Evolutionary conservation across 495 filamentous ascomycete genomes (phyloP).

Genomic region (Neurospora tetrasperma): DNA sequence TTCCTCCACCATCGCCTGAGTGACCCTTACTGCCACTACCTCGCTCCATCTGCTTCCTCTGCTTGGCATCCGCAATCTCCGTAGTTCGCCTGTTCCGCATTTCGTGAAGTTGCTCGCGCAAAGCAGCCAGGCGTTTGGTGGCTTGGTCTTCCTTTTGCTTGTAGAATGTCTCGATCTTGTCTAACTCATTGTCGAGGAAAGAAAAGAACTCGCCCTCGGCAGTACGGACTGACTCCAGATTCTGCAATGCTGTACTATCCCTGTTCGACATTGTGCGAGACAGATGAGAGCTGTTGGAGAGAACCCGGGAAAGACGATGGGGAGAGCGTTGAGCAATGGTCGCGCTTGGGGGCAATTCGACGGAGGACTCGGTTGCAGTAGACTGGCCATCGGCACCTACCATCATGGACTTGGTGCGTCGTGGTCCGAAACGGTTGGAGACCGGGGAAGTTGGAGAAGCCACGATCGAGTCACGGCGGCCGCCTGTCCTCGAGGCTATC

Average conservation of each 20-base stretch:
- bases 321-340: constrained; percentile 11
- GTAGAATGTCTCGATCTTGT: constrained; percentile 82
- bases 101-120: constrained; percentile 74
- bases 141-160: constrained; percentile 72
- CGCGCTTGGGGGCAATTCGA: constrained; percentile 7
- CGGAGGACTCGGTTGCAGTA: constrained; percentile 1
- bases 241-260: constrained; percentile 23
- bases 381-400: constrained; percentile 4
- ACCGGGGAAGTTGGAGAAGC: constrained; percentile 2
- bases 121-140: constrained; percentile 51
- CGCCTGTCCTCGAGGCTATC: constrained; percentile 36
- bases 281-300: constrained; percentile 15
- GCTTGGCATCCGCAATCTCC: constrained; percentile 47
- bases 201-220: constrained; percentile 67
- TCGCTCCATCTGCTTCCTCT: constrained; percentile 15
- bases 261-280: constrained; percentile 13
- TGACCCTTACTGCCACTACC: constrained; percentile 4
- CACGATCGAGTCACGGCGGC: background rate
- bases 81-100: constrained; percentile 72
- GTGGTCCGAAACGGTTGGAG: constrained; percentile 6
- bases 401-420: constrained; percentile 20
- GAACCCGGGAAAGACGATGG: constrained; percentile 17
- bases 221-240: constrained; percentile 37
- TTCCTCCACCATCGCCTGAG: constrained; percentile 4
- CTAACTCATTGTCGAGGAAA: constrained; percentile 69